These are phyloP conservation scores for Neonectria punicea DNA, from an alignment of 2,329 filamentous ascomycete species.

Conservation along the genomic window DNA sequence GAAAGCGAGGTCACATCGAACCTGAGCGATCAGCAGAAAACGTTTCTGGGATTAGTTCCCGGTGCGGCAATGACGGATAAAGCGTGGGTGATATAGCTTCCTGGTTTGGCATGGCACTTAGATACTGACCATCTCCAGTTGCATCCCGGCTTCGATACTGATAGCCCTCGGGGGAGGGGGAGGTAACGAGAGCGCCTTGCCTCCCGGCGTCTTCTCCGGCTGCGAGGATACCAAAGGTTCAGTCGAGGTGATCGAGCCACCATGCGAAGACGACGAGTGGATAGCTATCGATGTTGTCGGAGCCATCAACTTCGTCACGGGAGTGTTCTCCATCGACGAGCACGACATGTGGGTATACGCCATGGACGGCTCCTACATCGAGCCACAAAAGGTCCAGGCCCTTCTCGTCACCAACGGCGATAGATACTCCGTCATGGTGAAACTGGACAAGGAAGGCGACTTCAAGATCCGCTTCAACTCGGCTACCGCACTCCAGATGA, in stretches of 20 bases:
- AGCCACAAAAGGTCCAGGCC: conserved; percentile 61
- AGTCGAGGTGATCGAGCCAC: conserved; percentile 53
- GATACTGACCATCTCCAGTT: conserved; percentile 25
- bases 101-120: neutral
- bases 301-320: conserved; percentile 58
- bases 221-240: conserved; percentile 60
- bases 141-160: conserved; percentile 49
- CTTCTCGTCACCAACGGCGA: conserved; percentile 61
- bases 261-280: conserved; percentile 51
- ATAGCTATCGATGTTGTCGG: conserved; percentile 65
- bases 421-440: conserved; percentile 62
- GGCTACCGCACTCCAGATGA: conserved; percentile 61
- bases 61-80: conserved; percentile 54
- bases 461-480: conserved; percentile 67
- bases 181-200: conserved; percentile 52
- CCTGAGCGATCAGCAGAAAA: conserved; percentile 46
- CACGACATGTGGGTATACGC: conserved; percentile 65
- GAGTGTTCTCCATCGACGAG: conserved; percentile 61
- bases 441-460: conserved; percentile 57
- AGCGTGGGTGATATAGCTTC: conserved; percentile 41
- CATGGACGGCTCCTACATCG: conserved; percentile 64
- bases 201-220: conserved; percentile 54
- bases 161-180: conserved; percentile 47
- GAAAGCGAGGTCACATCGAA: conserved; percentile 55
- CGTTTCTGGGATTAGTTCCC: conserved; percentile 42